phyloP scores from a whole-genome alignment of 306 rosid species.

The Potentilla sterilis region DNA sequence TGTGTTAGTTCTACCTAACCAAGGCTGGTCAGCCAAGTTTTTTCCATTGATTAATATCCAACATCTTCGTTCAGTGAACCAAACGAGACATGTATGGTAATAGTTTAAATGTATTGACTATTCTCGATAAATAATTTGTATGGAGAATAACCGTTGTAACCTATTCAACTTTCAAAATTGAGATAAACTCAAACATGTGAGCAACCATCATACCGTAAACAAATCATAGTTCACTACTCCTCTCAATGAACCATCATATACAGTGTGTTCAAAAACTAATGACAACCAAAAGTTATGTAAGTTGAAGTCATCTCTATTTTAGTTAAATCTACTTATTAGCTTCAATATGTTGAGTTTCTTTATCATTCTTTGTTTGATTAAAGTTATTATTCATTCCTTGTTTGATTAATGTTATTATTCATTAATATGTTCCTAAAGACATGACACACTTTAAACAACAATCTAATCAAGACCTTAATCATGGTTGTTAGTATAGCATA shows the following conservation, averaged over 20 bases:
- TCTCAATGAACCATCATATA: not conserved
- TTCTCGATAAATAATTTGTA: not conserved
- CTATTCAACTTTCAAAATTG: not conserved
- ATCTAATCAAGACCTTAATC: not conserved
- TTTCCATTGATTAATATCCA: not conserved
- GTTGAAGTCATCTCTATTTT: not conserved
- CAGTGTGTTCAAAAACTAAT: not conserved
- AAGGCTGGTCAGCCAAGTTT: no score
- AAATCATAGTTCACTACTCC: no score
- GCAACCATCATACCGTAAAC: not conserved
- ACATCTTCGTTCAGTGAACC: not conserved
- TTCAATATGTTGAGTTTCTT: not conserved
- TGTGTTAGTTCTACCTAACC: no score
- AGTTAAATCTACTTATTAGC: not conserved
- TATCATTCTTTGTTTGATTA: not conserved
- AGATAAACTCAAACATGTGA: not conserved
- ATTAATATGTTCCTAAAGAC: not conserved
- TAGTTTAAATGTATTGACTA: not conserved
- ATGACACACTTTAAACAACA: not conserved
- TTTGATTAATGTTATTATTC: no score
- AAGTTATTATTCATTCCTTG: not conserved
- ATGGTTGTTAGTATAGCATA: not conserved
- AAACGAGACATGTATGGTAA: not conserved
- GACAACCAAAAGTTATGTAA: not conserved
- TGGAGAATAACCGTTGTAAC: not conserved